Base-by-base conservation (phyloP, 257 asterid genomes). In the Leonotis leonurus region DNA sequence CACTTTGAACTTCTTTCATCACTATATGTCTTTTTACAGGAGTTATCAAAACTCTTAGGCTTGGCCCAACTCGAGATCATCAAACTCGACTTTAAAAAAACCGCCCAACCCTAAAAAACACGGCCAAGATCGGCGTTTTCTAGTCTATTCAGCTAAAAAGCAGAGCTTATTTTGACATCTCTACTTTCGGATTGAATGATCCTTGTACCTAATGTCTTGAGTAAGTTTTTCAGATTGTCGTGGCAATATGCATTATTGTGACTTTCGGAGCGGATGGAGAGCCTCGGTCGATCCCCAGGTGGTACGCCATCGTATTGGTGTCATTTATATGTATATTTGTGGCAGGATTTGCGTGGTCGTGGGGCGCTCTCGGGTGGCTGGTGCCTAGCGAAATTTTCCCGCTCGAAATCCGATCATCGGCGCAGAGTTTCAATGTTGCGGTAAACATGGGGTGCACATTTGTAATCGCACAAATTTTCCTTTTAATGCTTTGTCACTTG, bases 351-450 rank as follows among this genome's bases (percentile, higher is more conserved):
- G 85, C 82, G 6, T 80, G 85, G 89, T 82, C 89, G 3, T 82
- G 89, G 89, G 98, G 98, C 0, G 96, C 98, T 1, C 70, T 90
- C 0, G 98, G 96, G 4, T 88, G 98, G 98, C 56, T 90, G 1
- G 96, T 90, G 1, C 96, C 97, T 0, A 90, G 98, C 67, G 98
- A 90, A 25, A 90, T 90, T 1, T 84, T 81, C 72, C 95, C 96
- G 0, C 64, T 90, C 1, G 86, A 82, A 58, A 75, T 76, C n/a
- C 78, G 89, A 11, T 82, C 89, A 0, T 83, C 86, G 0, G 83
- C 77, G 1, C 89, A 77, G 68, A 71, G 79, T 48, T 12, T 82
- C 51, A 82, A 60, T 24, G 76, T 75, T 1, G 72, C 81, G 0
- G 76, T 82, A 8, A 79, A 82, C 73, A 79, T 82, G 85, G n/a